phyloP scores from a whole-genome alignment of 2,329 filamentous ascomycete species.

The Neonectria hederae region DNA sequence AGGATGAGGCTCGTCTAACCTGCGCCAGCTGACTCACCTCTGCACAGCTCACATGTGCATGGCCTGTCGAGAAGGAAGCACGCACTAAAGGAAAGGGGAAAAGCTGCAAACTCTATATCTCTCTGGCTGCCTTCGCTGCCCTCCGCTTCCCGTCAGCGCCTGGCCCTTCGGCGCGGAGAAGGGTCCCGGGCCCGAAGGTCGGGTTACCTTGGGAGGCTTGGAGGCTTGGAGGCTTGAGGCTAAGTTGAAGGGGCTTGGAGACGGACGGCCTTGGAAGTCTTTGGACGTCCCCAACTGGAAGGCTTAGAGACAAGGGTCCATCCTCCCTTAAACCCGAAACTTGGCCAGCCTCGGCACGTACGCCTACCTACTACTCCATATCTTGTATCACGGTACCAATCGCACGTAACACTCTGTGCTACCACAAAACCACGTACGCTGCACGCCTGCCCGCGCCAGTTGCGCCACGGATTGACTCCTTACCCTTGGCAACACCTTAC shows the following conservation, averaged over 20 bases:
- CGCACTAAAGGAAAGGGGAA: background rate
- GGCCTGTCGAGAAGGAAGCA: background rate
- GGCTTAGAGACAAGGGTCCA: background rate
- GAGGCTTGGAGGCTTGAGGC: background rate
- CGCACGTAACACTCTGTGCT: background rate
- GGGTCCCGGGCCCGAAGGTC: constrained; percentile 25
- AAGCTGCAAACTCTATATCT: constrained; percentile 18
- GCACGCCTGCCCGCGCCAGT: background rate
- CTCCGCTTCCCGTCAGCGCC: background rate
- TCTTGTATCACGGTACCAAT: background rate
- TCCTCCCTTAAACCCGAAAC: background rate
- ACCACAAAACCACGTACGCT: background rate
- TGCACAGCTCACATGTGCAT: constrained; percentile 8
- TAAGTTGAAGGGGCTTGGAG: background rate
- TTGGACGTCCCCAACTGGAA: background rate
- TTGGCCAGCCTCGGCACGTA: background rate
- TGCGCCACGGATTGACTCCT: background rate
- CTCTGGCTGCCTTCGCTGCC: background rate
- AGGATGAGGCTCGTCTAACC: constrained; percentile 1
- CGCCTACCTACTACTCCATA: background rate
- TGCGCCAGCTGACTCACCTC: constrained; percentile 3
- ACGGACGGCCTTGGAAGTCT: no score
- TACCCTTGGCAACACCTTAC: background rate
- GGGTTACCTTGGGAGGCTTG: constrained; percentile 3
- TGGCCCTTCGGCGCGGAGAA: constrained; percentile 24